A percentile compares a stretch with the other conserved stretches of the same genome.
phyloP scores from a whole-genome alignment of 2,329 filamentous ascomycete genomes.

The Beauveria scarabaeidicola region DNA sequence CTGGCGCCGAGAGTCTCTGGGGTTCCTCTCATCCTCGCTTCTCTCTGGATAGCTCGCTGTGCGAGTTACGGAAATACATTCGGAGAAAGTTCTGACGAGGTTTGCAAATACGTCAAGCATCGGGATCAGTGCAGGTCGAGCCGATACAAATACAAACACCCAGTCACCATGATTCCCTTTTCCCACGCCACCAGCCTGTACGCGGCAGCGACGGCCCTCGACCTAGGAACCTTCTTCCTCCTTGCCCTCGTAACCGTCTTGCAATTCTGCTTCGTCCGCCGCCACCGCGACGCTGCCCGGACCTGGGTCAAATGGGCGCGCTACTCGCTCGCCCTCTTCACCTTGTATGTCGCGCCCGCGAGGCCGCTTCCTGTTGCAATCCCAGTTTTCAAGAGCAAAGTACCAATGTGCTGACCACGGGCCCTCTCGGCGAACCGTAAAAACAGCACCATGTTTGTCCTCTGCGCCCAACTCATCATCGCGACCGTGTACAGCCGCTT shows the following conservation, averaged over 20 bases:
- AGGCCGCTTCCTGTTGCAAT: no score
- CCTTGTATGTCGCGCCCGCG: neutral
- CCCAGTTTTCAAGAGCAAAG: neutral
- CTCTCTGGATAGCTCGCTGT: neutral
- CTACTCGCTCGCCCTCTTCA: slow-evolving; percentile 1
- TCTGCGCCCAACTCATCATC: neutral
- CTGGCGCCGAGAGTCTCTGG: neutral
- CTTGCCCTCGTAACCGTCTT: neutral
- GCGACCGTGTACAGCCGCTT: slow-evolving; percentile 7
- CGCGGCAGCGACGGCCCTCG: neutral
- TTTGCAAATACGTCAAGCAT: no score
- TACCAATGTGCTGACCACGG: neutral
- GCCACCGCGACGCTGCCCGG: slow-evolving; percentile 7
- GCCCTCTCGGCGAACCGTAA: neutral
- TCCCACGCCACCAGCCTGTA: neutral
- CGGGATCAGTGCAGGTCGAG: no score
- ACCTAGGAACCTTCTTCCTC: neutral
- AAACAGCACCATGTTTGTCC: neutral
- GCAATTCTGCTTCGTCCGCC: slow-evolving; percentile 9
- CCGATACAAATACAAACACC: neutral
- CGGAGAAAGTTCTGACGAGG: neutral
- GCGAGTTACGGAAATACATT: neutral
- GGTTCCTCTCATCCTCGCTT: neutral
- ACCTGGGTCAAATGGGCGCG: slow-evolving; percentile 4
- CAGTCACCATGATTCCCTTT: neutral